These are phyloP conservation scores for Aspergillus coremiiformis DNA, from an alignment of 495 filamentous ascomycete genomes.

Conservation along the genomic window DNA sequence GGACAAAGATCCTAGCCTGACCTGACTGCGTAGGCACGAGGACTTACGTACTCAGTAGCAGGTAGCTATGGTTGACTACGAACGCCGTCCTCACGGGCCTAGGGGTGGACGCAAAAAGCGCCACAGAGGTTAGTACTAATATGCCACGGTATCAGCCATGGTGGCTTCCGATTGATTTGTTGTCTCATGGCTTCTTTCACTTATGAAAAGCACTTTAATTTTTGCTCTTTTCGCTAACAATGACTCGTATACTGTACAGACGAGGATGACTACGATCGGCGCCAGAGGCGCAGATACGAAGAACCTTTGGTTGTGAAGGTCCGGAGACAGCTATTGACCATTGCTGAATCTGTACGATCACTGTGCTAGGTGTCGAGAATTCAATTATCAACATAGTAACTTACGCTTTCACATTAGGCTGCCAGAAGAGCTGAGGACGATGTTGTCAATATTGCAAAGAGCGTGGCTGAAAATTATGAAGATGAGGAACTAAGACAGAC, in stretches of 20 bases:
- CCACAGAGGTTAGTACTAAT: constrained; percentile 43
- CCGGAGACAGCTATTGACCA: constrained; percentile 69
- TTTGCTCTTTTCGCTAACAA: constrained; percentile 1
- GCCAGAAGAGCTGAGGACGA: constrained; percentile 77
- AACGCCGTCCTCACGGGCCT: constrained; percentile 52
- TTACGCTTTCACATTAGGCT: constrained; percentile 39
- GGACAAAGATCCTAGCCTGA: not conserved
- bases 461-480: constrained; percentile 70
- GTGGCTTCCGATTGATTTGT: not conserved
- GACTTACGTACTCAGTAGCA: not conserved
- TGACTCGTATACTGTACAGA: constrained; percentile 37
- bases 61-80: constrained; percentile 62
- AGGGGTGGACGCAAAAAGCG: constrained; percentile 61
- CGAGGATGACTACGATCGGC: constrained; percentile 68
- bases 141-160: not conserved
- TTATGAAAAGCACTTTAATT: not conserved
- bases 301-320: constrained; percentile 68
- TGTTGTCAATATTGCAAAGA: constrained; percentile 63
- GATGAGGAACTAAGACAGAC: constrained; percentile 63
- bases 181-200: not conserved
- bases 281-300: constrained; percentile 70
- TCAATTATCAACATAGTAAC: not conserved
- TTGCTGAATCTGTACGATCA: constrained; percentile 69
- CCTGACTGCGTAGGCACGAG: not conserved
- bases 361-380: not conserved